These are phyloP conservation scores for Calonectria montana DNA, from an alignment of 2,329 filamentous ascomycete species.

Conservation along the genomic window DNA sequence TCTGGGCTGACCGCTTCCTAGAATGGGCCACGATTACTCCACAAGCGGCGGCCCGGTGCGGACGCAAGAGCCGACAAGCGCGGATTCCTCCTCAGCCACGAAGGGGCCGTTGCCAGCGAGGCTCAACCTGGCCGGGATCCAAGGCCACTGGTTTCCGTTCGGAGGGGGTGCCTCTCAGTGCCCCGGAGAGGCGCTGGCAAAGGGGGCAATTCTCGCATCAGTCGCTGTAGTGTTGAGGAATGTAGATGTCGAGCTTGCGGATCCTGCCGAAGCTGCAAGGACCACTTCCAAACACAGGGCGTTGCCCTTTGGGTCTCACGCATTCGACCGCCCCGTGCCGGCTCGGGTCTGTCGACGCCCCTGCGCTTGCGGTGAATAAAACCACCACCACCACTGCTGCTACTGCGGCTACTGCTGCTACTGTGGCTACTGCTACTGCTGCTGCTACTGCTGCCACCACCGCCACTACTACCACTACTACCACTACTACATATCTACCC, in stretches of 20 bases:
- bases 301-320: not conserved
- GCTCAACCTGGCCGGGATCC: not conserved
- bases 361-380: not conserved
- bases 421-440: too few relatives aligned
- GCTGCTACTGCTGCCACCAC: too few relatives aligned
- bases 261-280: not conserved
- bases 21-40: conserved; percentile 25
- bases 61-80: too few relatives aligned
- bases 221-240: not conserved
- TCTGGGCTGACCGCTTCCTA: conserved; percentile 42
- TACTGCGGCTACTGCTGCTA: too few relatives aligned
- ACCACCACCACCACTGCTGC: not conserved
- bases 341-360: too few relatives aligned
- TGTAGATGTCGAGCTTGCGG: not conserved
- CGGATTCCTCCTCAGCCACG: not conserved
- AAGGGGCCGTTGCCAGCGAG: not conserved
- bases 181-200: not conserved
- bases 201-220: not conserved
- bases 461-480: too few relatives aligned
- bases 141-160: not conserved
- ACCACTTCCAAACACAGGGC: not conserved
- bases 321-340: not conserved
- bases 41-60: too few relatives aligned
- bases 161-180: not conserved
- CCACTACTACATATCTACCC: too few relatives aligned